These are phyloP conservation scores for Thymus mandschuricus DNA, from an alignment of 257 asterid species.

Conservation along the genomic window DNA sequence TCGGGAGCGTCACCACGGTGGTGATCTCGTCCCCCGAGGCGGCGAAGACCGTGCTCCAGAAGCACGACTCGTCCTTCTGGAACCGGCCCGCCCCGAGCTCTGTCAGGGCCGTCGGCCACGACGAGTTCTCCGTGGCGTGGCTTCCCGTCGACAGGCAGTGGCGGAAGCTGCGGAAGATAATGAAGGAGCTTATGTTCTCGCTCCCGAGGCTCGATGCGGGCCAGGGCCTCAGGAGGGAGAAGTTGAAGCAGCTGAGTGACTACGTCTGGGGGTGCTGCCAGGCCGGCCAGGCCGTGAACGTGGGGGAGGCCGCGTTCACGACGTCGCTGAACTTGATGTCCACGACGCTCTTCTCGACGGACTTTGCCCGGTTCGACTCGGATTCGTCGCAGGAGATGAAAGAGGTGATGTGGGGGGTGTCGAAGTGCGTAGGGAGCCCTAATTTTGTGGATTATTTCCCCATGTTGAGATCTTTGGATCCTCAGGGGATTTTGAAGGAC, in stretches of 20 bases:
- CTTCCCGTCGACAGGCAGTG: constrained; percentile 38
- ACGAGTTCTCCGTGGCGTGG: constrained; percentile 37
- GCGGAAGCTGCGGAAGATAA: constrained; percentile 45
- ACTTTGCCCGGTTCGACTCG: constrained; percentile 47
- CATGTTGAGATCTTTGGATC: constrained; percentile 43
- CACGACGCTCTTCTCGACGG: constrained; percentile 56
- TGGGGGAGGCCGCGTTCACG: constrained; percentile 47
- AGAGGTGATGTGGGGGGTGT: constrained; percentile 47
- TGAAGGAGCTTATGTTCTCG: constrained; percentile 49
- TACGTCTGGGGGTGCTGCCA: constrained; percentile 37
- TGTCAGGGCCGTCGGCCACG: neutral
- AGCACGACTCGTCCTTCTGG: constrained; percentile 22
- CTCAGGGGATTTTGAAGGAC: constrained; percentile 44
- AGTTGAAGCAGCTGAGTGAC: constrained; percentile 39
- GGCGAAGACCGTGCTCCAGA: constrained; percentile 18
- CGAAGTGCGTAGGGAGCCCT: constrained; percentile 43
- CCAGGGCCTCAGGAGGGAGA: constrained; percentile 39
- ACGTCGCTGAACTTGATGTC: constrained; percentile 56
- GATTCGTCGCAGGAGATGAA: constrained; percentile 56
- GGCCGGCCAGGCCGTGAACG: constrained; percentile 44
- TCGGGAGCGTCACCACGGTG: constrained; percentile 25
- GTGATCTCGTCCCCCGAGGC: constrained; percentile 28
- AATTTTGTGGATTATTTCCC: constrained; percentile 61
- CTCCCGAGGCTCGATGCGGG: constrained; percentile 37
- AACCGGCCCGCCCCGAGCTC: constrained; percentile 23